phyloP scores from a whole-genome alignment of 2,329 filamentous ascomycete species.

The Xylaria sp. region DNA sequence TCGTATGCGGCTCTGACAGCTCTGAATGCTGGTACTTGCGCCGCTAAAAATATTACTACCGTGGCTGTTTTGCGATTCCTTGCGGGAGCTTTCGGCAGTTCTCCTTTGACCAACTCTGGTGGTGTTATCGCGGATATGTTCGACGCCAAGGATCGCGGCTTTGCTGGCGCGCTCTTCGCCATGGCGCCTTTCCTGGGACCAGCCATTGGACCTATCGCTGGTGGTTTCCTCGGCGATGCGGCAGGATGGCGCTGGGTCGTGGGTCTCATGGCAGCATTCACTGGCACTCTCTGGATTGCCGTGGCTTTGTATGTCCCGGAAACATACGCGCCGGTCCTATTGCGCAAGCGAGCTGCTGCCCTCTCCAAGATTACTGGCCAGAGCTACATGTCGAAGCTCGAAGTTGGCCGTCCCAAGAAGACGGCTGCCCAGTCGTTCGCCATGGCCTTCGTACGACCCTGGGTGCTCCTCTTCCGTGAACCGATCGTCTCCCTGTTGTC shows the following conservation, averaged over 20 bases:
- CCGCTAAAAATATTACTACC: slow-evolving; percentile 57
- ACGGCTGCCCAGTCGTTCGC: slow-evolving; percentile 59
- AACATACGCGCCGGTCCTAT: slow-evolving; percentile 64
- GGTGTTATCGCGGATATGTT: slow-evolving; percentile 68
- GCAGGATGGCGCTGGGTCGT: slow-evolving; percentile 75
- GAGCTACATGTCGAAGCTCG: slow-evolving; percentile 60
- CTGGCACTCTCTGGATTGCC: slow-evolving; percentile 63
- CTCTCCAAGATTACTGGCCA: slow-evolving; percentile 60
- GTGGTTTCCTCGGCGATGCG: slow-evolving; percentile 68
- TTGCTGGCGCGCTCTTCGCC: slow-evolving; percentile 68
- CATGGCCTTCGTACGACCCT: slow-evolving; percentile 66
- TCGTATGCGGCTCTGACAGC: slow-evolving; percentile 61
- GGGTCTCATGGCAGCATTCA: slow-evolving; percentile 69
- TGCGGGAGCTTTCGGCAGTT: slow-evolving; percentile 61
- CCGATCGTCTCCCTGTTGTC: slow-evolving; percentile 71
- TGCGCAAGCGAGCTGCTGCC: slow-evolving; percentile 58
- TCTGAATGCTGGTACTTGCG: slow-evolving; percentile 63
- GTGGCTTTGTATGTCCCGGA: slow-evolving; percentile 60
- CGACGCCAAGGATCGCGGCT: slow-evolving; percentile 53
- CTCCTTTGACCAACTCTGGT: slow-evolving; percentile 61
- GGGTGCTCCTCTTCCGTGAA: slow-evolving; percentile 72
- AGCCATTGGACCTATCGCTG: slow-evolving; percentile 66
- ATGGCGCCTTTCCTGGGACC: slow-evolving; percentile 71
- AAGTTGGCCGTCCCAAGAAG: slow-evolving; percentile 50
- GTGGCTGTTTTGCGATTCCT: slow-evolving; percentile 67